phyloP scores from a whole-genome alignment of 768 basidiomycete species.

The Dendrothele bispora region DNA sequence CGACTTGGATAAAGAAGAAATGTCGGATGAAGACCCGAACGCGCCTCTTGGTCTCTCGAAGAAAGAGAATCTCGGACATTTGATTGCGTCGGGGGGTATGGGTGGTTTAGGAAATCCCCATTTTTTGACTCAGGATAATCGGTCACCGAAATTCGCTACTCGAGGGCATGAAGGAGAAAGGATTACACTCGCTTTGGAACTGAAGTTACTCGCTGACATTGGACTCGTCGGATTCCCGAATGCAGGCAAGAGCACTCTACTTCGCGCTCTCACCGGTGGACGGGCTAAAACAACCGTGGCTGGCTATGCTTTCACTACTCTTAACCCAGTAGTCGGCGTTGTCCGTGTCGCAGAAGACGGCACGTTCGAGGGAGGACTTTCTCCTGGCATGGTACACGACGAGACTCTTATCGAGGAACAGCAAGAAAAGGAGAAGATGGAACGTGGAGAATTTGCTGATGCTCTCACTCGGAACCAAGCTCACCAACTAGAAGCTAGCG shows the following conservation, averaged over 20 bases:
- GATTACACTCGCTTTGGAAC: constrained; percentile 82
- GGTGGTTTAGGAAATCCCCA: constrained; percentile 91
- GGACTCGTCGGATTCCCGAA: constrained; percentile 97
- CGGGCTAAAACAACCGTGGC: constrained; percentile 84
- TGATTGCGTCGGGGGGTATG: constrained; percentile 73
- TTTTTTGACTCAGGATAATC: constrained; percentile 65
- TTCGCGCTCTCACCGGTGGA: constrained; percentile 86
- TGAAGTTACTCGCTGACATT: constrained; percentile 93
- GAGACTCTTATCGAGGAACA: constrained; percentile 63
- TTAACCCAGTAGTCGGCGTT: constrained; percentile 92
- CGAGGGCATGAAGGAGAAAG: constrained; percentile 75
- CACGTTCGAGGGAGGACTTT: constrained; percentile 62
- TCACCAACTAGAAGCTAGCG: constrained; percentile 1
- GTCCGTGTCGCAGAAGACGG: constrained; percentile 83
- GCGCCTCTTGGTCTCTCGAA: constrained; percentile 65
- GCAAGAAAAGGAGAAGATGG: constrained; percentile 43
- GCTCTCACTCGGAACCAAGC: constrained; percentile 51
- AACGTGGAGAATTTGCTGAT: constrained; percentile 52
- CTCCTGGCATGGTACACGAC: constrained; percentile 53
- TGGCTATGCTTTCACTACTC: constrained; percentile 90
- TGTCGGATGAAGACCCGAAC: constrained; percentile 37
- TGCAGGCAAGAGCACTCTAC: constrained; percentile 88
- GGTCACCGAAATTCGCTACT: constrained; percentile 86
- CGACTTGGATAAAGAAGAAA: constrained; percentile 60
- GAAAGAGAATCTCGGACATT: constrained; percentile 53